Base-by-base conservation (phyloP, 2,329 filamentous ascomycete species). In the Volutella citrinella region DNA sequence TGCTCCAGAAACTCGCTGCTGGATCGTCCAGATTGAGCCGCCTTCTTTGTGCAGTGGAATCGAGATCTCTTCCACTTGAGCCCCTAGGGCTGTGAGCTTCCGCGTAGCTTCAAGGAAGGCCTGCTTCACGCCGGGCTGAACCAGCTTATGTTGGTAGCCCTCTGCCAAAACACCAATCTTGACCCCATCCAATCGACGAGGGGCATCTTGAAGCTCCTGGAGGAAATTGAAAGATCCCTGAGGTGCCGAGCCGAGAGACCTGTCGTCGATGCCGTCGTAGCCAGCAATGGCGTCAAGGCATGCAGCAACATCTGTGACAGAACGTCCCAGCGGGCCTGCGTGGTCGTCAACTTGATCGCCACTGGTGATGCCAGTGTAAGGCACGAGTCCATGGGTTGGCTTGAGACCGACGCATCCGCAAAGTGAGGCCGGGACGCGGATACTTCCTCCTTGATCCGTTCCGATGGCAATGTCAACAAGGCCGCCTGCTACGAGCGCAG, bases 321-420 rank as follows among this genome's bases (percentile, higher is more conserved):
- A 65, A 5, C 55, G 50, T 1, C 67, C 55, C 23, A 74, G 56
- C 0, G 69, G 68, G 0, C 70, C 70, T 0, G 57, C 59, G 43
- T 77, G 71, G 40, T 78, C 74, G 25, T 74, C 67, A 3, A 70
- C 63, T 0, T 70, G 61, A 37, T 75, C 69, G 1, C 69, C 66
- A 23, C 63, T 68, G 3, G 63, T 61, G 27, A 70, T 62, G 0
- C 69, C 72, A 0, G 68, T 76, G 32, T 65, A 77, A 0, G 74
- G 73, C 0, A 78, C 61, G 0, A 75, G 55, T 0, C 69, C 66
- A 34, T 70, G 64, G 0, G 71, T 76, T 0, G 74, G 71, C 42
- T 76, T 77, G 16, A 76, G 53, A 1, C 69, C 69, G 5, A 67
- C 63, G 23, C 57, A 61, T 7, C 64, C 64, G 19, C 58, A 64